These are phyloP conservation scores for Hymenoscyphus salicellus DNA, from an alignment of 2,329 filamentous ascomycete genomes.

Conservation along the genomic window DNA sequence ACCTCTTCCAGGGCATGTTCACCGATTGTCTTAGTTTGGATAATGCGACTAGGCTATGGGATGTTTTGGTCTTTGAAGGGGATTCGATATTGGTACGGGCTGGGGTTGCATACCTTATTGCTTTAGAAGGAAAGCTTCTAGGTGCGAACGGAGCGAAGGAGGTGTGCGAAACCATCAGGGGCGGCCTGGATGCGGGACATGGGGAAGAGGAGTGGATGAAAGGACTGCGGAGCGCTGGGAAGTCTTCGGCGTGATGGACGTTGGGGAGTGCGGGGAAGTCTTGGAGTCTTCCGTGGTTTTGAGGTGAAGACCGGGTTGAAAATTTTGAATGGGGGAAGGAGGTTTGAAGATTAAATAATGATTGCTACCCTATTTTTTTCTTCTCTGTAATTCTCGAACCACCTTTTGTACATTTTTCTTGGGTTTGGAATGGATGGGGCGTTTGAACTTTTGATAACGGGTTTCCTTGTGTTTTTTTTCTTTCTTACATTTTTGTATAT, in stretches of 20 bases:
- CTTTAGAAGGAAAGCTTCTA: constrained; percentile 50
- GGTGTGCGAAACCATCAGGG: constrained; percentile 21
- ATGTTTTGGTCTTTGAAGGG: constrained; percentile 79
- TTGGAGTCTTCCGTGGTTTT: background rate
- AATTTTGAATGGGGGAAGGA: background rate
- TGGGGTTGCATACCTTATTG: constrained; percentile 62
- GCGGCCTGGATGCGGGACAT: constrained; percentile 14
- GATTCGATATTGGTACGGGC: constrained; percentile 69
- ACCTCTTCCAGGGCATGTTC: constrained; percentile 64
- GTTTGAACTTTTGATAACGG: too few relatives aligned
- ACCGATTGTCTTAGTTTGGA: constrained; percentile 63
- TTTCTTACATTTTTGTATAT: too few relatives aligned
- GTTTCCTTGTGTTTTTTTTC: too few relatives aligned
- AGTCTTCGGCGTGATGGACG: constrained; percentile 2
- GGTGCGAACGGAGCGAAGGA: constrained; percentile 32
- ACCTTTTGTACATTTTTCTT: background rate
- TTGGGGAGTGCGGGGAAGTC: too few relatives aligned
- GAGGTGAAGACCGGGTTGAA: background rate
- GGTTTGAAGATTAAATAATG: background rate
- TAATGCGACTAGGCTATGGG: constrained; percentile 71
- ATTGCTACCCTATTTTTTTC: too few relatives aligned
- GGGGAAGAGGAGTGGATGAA: constrained; percentile 32
- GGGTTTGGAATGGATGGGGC: background rate
- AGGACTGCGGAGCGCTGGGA: constrained; percentile 28
- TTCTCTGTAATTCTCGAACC: background rate